Base-by-base conservation (phyloP, 164 flowering plant genomes). In the Stephania yunnanensis region DNA sequence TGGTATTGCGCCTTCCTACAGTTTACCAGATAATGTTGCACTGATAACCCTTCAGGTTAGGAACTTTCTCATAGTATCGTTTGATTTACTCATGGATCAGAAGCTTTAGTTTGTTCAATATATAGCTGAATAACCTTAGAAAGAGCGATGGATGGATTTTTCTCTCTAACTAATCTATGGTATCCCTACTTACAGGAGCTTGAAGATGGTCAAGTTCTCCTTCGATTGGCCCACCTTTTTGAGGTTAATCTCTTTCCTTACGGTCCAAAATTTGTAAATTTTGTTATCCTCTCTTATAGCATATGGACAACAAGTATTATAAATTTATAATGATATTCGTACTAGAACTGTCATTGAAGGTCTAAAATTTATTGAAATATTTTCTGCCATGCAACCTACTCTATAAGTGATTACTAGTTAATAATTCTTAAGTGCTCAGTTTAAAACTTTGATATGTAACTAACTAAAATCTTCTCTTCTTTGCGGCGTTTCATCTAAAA, bases 141-240 rank as follows among this genome's bases (percentile, higher is more conserved):
- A n/a, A 45, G 20, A 22, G 48, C 0, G 25, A 3, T 25, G 17
- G 74, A 55, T 53, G 46, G 45, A 3, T 7, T 44, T 72, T 55
- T 55, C 67, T 74, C 68, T 50, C 4, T 46, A 7, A 19, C 45
- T n/a, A 44, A 69, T 63, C 5, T 46, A 46, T 29, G 22, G n/a
- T 22, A 3, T 52, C 31, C 6, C 69, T 7, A n/a, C 12, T 66
- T 79, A 58, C 88, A 95, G 98, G 97, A 92, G 77, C 91, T 94
- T 76, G 88, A 88, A 64, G 88, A 85, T 82, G 93, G 97, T 76
- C 87, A 85, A 73, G 88, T 90, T 67, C 97, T 96, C 70, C 88
- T 96, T 70, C 94, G 98, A 50, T 80, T 96, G 73, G 99, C 99
- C 7, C 98, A 96, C 85, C 72, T 96, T 78, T 96, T 84, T 52